Percentiles rank a stretch among this genome's conserved stretches.
phyloP scores from a whole-genome alignment of 2,329 filamentous ascomycete genomes.

The Fusarium sp. region DNA sequence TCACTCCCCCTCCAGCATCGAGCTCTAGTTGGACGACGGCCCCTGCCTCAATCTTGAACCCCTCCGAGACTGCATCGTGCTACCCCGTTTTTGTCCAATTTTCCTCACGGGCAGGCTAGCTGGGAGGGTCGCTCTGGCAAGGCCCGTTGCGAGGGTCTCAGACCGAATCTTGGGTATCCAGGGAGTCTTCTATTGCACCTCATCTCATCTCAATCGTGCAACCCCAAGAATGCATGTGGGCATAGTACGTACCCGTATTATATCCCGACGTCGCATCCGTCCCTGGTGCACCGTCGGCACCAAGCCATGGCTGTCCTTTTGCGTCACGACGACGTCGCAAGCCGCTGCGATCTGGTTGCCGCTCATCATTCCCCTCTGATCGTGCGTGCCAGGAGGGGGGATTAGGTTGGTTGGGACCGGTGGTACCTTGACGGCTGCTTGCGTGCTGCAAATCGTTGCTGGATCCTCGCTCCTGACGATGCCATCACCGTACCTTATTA shows the following conservation, averaged over 20 bases:
- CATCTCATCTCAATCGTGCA: constrained; percentile 30
- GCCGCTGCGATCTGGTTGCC: constrained; percentile 5
- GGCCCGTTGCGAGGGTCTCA: constrained; percentile 28
- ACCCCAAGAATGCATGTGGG: constrained; percentile 11
- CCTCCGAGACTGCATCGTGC: constrained; percentile 10
- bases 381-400: background rate
- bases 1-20: constrained; percentile 15
- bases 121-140: background rate
- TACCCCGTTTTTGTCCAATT: constrained; percentile 7
- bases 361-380: background rate
- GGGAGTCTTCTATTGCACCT: constrained; percentile 34
- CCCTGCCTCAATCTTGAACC: constrained; percentile 9
- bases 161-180: constrained; percentile 21
- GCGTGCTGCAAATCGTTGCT: constrained; percentile 1
- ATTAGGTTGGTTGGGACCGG: background rate
- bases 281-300: constrained; percentile 13
- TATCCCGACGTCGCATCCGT: constrained; percentile 33
- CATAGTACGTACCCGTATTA: constrained; percentile 5
- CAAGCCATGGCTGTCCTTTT: constrained; percentile 12
- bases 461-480: background rate
- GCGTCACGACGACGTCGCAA: constrained; percentile 21
- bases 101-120: background rate
- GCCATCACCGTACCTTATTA: background rate
- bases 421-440: background rate
- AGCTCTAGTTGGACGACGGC: background rate